phyloP scores from a whole-genome alignment of 108 stramenopile genomes.

The Schizochytrium sp. region DNA sequence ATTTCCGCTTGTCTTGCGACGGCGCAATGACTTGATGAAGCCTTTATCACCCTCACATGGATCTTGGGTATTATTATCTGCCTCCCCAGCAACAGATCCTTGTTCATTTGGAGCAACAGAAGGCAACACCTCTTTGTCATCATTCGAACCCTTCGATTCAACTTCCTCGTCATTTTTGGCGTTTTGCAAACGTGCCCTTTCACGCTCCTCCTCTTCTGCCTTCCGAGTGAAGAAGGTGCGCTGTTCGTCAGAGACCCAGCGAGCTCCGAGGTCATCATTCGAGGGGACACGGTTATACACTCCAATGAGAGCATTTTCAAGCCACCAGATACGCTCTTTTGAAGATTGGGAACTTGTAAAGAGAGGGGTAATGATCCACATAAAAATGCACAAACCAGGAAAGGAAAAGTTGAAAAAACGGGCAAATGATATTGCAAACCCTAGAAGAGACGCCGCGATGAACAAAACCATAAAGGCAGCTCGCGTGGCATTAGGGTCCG shows the following conservation, averaged over 20 bases:
- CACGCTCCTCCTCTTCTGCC: not conserved
- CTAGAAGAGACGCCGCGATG: not conserved
- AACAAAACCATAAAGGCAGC: not conserved
- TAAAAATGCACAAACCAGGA: constrained; percentile 11
- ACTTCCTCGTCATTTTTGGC: not conserved
- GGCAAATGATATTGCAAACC: not conserved
- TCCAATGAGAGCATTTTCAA: not conserved
- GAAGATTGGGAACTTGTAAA: not conserved
- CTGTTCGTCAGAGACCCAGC: constrained; percentile 18
- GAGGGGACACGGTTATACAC: constrained; percentile 23
- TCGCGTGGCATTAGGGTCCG: not conserved
- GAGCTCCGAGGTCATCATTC: constrained; percentile 7
- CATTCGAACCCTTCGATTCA: not conserved
- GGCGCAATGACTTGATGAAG: no score
- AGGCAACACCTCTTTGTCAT: not conserved
- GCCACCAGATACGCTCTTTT: not conserved
- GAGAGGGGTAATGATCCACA: not conserved
- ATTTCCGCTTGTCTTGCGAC: no score
- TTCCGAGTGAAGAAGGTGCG: not conserved
- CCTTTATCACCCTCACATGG: no score
- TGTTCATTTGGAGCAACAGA: no score
- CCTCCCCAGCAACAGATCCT: no score
- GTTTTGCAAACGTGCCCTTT: not conserved
- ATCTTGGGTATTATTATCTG: no score
- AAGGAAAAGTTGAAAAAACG: not conserved